Conservation (phyloP, 1,139 yeast species). For the Meyerozyma guilliermondii region DNA sequence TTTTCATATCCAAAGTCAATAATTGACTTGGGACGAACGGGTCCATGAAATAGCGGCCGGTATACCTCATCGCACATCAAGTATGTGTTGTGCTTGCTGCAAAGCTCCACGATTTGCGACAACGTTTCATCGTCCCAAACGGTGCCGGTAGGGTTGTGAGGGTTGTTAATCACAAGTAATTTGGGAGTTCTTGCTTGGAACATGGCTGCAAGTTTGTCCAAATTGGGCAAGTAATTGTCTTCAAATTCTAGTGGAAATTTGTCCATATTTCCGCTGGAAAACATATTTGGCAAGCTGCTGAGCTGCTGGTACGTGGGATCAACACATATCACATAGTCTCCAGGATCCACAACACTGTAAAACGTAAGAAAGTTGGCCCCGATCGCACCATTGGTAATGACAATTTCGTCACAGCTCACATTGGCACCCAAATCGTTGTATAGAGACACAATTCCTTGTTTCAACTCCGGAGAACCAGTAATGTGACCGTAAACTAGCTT, state of each 20-base stretch:
- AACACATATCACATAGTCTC: constrained; percentile 46
- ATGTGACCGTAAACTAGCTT: constrained; percentile 47
- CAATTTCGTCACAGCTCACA: constrained; percentile 23
- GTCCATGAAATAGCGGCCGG: constrained; percentile 39
- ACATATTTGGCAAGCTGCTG: constrained; percentile 44
- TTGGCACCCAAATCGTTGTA: constrained; percentile 24
- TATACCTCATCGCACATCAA: constrained; percentile 53
- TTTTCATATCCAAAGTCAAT: constrained; percentile 38
- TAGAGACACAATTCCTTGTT: constrained; percentile 28
- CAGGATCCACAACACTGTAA: constrained; percentile 42
- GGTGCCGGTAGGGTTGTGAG: constrained; percentile 53
- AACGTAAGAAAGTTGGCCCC: constrained; percentile 50
- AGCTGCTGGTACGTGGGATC: constrained; percentile 53
- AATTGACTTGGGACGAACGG: constrained; percentile 34
- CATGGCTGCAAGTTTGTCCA: constrained; percentile 24
- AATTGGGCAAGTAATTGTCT: constrained; percentile 32
- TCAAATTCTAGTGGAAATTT: constrained; percentile 27
- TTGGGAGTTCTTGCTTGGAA: constrained; percentile 31
- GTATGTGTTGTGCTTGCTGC: constrained; percentile 27
- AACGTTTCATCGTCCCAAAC: constrained; percentile 35
- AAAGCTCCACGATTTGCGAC: constrained; percentile 33
- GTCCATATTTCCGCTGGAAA: constrained; percentile 39
- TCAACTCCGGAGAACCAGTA: constrained; percentile 39
- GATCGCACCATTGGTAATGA: constrained; percentile 55
- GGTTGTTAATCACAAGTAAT: constrained; percentile 46